A percentile compares a stretch with the other conserved stretches of the same genome.
Evolutionary conservation across 2,329 filamentous ascomycete genomes (phyloP).

Genomic region (Bipolaris victoriae): DNA sequence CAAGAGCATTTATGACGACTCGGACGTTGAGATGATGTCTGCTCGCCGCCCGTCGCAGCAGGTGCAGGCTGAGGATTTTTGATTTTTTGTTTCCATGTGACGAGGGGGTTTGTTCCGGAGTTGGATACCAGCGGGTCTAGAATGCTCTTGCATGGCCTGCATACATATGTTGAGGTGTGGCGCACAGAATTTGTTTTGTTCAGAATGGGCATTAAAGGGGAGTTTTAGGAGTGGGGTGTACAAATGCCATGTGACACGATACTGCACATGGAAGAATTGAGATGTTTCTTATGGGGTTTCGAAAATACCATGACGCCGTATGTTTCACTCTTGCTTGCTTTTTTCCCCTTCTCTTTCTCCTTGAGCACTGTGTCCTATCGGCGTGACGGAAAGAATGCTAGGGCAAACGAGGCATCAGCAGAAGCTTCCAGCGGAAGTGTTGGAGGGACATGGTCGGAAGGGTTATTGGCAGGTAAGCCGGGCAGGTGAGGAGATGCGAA

Average conservation of each 20-base stretch:
- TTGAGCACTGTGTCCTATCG: too few species aligned
- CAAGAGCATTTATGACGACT: conserved; percentile 24
- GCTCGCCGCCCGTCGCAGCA: background rate
- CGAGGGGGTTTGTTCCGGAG: background rate
- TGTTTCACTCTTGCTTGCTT: background rate
- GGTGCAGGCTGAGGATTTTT: background rate
- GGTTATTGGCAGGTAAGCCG: background rate
- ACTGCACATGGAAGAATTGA: background rate
- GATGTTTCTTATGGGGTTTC: background rate
- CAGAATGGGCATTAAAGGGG: background rate
- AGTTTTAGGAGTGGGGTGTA: background rate
- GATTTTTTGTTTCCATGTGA: background rate
- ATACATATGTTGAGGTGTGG: background rate
- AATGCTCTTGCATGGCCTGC: background rate
- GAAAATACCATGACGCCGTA: background rate
- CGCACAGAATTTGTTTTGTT: background rate
- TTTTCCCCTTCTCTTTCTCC: background rate
- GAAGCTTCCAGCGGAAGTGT: background rate
- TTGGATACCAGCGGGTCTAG: background rate
- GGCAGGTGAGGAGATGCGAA: background rate
- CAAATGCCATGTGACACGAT: background rate
- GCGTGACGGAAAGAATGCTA: too few species aligned
- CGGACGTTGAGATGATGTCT: conserved; percentile 27
- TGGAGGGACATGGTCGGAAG: background rate
- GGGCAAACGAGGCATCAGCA: too few species aligned